Evolutionary conservation across 768 basidiomycete species (phyloP), one percentile per base, ranked within the genome.

Genomic region (Cubamyces lactineus): DNA sequence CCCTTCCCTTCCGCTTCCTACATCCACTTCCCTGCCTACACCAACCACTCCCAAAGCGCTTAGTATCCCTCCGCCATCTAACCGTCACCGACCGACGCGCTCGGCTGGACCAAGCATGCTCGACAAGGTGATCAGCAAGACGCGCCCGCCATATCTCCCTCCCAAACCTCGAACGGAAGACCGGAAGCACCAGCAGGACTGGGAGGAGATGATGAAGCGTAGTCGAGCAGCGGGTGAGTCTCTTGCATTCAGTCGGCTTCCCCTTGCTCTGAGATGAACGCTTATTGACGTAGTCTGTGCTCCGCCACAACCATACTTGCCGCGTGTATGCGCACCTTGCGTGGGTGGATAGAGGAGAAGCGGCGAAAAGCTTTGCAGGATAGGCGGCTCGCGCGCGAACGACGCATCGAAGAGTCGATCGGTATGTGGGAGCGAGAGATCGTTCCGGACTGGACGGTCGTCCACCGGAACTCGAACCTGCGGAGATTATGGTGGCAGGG

Each of bases 401-500:
- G 79, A 65, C 82, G 77, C 48, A 82, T 90, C 21, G 91, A 92
- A 66, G 85, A 88, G 40, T 87, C 87, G 5, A 74, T 92, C 53
- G 77, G 82, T 42, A 72, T 83, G 8, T 96, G 94, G 94, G 89
- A 94, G 72, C 83, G 81, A 58, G 82, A 85, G 15, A 88, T 96
- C 59, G 68, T 90, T 19, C 92, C 93, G 0, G 90, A 96, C 72
- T 96, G 92, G 92, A 85, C 82, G 51, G 80, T 84, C 23, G 89
- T 93, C 7, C 71, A 86, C 71, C 85, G 82, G 66, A 86, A 91
- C 63, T 79, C 87, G 0, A 74, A 74, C 11, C 75, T 94, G 54
- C 83, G 88, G 34, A 84, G 80, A 69, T 69, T 95, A 9, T 96
- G 94, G 94, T 94, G 93, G 93, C 80, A 80, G 30, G 94, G 94